Evolutionary conservation across 225 moss, liverwort and hornwort species (phyloP).

Genomic region (Physcomitrium patens): DNA sequence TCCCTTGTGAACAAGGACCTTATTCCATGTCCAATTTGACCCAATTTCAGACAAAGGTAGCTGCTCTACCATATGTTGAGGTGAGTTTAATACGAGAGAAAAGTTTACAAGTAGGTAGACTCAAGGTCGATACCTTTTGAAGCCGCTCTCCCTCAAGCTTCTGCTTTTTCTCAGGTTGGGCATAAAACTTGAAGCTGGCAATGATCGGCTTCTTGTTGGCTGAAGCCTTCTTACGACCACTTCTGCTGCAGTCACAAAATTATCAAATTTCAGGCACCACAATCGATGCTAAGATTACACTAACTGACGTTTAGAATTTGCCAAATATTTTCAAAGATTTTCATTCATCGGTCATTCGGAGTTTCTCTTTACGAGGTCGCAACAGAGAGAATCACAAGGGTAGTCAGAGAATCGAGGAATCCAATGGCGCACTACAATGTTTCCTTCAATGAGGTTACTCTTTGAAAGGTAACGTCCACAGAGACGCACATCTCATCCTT

Average conservation of each 20-base stretch:
- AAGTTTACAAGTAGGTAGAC: no score
- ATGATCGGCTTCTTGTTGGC: constrained; percentile 32
- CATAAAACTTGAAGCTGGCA: constrained; percentile 27
- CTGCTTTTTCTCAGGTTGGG: constrained; percentile 82
- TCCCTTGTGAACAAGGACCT: background rate
- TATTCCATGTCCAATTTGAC: no score
- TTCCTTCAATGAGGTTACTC: constrained; percentile 8
- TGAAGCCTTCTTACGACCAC: constrained; percentile 37
- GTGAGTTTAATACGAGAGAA: no score
- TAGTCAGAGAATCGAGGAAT: constrained; percentile 2
- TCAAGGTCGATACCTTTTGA: constrained; percentile 53
- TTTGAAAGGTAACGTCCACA: background rate
- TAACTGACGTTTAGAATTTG: constrained; percentile 11
- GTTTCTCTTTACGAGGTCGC: background rate
- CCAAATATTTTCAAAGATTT: constrained; percentile 7
- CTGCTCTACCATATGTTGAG: no score
- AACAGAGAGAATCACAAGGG: background rate
- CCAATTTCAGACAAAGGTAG: no score
- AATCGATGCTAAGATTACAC: constrained; percentile 24
- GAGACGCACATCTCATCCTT: background rate
- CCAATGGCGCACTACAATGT: background rate
- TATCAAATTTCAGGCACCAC: constrained; percentile 26
- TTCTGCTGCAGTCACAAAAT: constrained; percentile 33
- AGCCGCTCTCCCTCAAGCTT: constrained; percentile 78
- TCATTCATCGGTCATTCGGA: background rate